Evolutionary conservation across 805 yeast species (phyloP), one percentile per base, ranked within the genome.

Genomic region (Tetrapisispora fleetii): DNA sequence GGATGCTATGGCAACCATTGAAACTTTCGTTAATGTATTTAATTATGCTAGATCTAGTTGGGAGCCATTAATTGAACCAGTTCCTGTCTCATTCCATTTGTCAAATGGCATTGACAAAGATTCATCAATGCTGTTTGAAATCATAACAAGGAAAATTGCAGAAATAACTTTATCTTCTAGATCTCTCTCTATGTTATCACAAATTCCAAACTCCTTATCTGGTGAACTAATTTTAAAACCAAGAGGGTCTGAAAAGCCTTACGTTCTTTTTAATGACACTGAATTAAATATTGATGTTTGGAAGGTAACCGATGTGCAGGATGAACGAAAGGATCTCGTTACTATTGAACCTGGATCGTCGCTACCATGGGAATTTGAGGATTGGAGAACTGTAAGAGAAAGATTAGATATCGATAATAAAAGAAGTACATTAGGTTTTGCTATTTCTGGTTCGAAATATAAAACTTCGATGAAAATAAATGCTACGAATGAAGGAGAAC

Each of bases 1-100:
- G 48, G 81, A 80, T 55, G 85, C 87, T 1, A 80, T 79, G 49
- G 72, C 83, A 0, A 76, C 77, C 24, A 64, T 89, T 35, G 85
- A 79, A 51, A 74, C 88, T 0, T 77, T 70, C 51, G 76, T 85
- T 10, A 89, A 87, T 63, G 78, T 87, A 19, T 90, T 85, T 71
- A 89, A 89, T 63, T 90, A 90, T 63, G 78, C 96, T 0, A 79
- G 85, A 52, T 89, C 96, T 3, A 77, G 88, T 0, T 90, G 99
- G 98, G 98, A 93, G 58, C 97, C 99, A 0, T 69, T 93, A 42
- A 64, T 93, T 45, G 99, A 93, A 59, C 83, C 91, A 0, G 85
- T 95, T 85, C 82, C 87, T 7, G 71, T 91, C 45, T 80, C 87
- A 0, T 66, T 86, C 13, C 87, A 85, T 61, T 78, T 84, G 1